These are phyloP conservation scores for Hippophae gyantsensis DNA, from an alignment of 306 rosid genomes.

Conservation along the genomic window DNA sequence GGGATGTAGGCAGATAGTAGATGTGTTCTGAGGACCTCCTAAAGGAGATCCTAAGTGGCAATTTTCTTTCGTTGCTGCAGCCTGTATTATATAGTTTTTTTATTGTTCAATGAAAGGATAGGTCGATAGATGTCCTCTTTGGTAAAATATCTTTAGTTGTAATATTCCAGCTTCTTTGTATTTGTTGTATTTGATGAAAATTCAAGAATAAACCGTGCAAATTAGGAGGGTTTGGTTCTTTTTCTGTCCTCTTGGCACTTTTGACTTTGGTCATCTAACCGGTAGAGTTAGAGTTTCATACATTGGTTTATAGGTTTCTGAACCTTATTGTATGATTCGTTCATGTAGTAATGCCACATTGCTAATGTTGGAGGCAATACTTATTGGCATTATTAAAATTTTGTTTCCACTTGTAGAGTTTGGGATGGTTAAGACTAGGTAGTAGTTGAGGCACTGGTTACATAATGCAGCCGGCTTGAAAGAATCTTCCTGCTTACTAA, in stretches of 20 bases:
- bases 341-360: too few relatives aligned
- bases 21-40: conserved; percentile 16
- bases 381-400: too few relatives aligned
- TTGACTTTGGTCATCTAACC: background rate
- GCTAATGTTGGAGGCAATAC: too few relatives aligned
- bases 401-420: too few relatives aligned
- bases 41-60: conserved; percentile 33
- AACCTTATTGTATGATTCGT: too few relatives aligned
- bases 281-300: too few relatives aligned
- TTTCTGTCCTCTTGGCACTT: conserved; percentile 4
- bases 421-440: too few relatives aligned
- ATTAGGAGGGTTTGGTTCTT: conserved; percentile 24
- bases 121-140: conserved; percentile 53
- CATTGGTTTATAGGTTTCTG: too few relatives aligned
- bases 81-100: conserved; percentile 50
- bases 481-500: too few relatives aligned
- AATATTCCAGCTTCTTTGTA: conserved; percentile 65
- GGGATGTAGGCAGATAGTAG: conserved; percentile 71
- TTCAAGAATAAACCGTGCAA: conserved; percentile 64
- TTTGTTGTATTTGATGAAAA: conserved; percentile 64
- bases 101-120: conserved; percentile 43
- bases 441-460: too few relatives aligned
- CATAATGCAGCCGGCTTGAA: too few relatives aligned
- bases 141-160: conserved; percentile 58
- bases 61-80: conserved; percentile 37